Base-by-base conservation (phyloP, 169 alveolate genomes). In the Eimeria sp. region DNA sequence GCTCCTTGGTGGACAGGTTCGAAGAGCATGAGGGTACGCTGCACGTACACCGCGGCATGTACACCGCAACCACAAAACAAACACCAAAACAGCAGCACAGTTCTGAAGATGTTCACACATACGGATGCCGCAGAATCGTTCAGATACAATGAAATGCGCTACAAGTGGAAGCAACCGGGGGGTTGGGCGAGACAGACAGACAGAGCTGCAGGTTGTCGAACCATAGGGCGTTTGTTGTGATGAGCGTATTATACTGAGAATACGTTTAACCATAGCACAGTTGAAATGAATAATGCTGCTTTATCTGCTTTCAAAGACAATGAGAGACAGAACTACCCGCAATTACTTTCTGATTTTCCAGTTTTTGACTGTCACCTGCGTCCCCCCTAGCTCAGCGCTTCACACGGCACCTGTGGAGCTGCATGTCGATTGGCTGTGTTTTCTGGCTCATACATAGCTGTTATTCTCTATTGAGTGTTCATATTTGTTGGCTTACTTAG, bases 1-100 rank as follows among this genome's bases (percentile, higher is more conserved):
- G 98, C 23, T 83, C 98, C 33, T 90, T 97, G 85, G 97, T 96
- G 54, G 98, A 96, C 90, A 90, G 91, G 66, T 97, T 97, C 71
- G 98, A 95, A 77, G 98, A 95, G 66, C 97, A 96, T 46, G 95
- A 96, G 43, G 97, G 97, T 95, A 72, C 46, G 95, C 43, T 27
- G 78, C 58, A 43, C 83, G 71, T 9, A 40, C 20, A 11, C 49
- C 49, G 49, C 49, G 49, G 49, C 77, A 52, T 85, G 25, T 85
- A n/a, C 30, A 58, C 95, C 20, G 37, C 23, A 40, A 25, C 80
- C 16, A 13, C 52, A 89, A 27, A 18, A 49, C 62, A 37, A 33
- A 71, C 49, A 52, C 80, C 33, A 33, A 27, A 56, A 56, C 62
- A 11, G 20, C 62, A 56, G 52, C 52, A 37, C 54, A 71, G 80